Evolutionary conservation across 2,329 filamentous ascomycete species (phyloP).

Genomic region (Macrophomina tecta): DNA sequence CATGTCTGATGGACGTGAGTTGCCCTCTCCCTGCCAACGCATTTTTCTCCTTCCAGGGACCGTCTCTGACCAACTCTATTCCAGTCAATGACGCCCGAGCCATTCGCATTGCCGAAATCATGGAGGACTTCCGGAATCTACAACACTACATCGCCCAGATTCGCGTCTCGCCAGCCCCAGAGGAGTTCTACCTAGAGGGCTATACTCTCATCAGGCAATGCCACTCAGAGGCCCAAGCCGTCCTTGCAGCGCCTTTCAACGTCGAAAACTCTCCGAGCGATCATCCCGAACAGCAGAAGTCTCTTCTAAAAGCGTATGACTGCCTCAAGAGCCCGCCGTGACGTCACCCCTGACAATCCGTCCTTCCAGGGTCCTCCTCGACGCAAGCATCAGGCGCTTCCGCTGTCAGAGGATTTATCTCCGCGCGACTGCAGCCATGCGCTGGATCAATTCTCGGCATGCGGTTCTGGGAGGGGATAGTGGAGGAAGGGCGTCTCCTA

Average conservation of each 20-base stretch:
- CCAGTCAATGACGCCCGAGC: constrained; percentile 69
- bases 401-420: constrained; percentile 67
- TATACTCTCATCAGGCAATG: constrained; percentile 64
- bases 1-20: constrained; percentile 65
- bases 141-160: constrained; percentile 64
- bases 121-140: constrained; percentile 68
- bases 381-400: constrained; percentile 65
- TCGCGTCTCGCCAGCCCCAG: constrained; percentile 56
- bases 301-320: constrained; percentile 61
- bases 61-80: background rate
- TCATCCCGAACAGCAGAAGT: constrained; percentile 61
- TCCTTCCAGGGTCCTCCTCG: constrained; percentile 61
- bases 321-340: background rate
- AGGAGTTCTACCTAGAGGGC: constrained; percentile 65
- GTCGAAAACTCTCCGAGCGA: constrained; percentile 49
- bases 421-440: constrained; percentile 61
- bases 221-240: constrained; percentile 58
- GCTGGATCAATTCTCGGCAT: constrained; percentile 63
- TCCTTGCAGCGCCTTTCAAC: constrained; percentile 61
- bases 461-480: constrained; percentile 57
- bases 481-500: constrained; percentile 48
- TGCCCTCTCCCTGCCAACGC: constrained; percentile 25
- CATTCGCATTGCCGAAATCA: constrained; percentile 67
- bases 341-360: background rate
- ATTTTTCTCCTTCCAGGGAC: background rate